Conservation (phyloP, 352 stramenopile species). For the Phytophthora idaei region DNA sequence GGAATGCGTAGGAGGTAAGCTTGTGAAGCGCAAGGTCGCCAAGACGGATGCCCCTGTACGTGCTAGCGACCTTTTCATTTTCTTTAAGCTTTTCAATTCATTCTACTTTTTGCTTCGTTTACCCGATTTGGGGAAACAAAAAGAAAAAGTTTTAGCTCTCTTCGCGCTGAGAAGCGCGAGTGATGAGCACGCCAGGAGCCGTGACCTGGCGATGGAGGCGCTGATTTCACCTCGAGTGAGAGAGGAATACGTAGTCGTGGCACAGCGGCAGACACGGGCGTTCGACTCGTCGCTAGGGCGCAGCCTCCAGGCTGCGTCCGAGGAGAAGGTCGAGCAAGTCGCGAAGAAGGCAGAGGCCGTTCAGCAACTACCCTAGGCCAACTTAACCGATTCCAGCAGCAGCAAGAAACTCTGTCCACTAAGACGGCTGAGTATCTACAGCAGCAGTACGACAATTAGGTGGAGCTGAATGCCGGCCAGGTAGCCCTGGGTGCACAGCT, state of each 20-base stretch:
- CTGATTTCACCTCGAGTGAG: neutral
- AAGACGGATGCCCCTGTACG: too few relatives aligned
- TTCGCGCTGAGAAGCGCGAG: neutral
- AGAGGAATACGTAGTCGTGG: neutral
- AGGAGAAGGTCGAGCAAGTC: neutral
- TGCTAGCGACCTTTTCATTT: too few relatives aligned
- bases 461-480: neutral
- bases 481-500: neutral
- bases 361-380: neutral
- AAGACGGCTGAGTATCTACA: neutral
- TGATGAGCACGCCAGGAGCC: neutral
- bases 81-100: neutral
- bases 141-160: neutral
- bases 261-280: neutral
- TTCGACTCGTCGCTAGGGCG: neutral
- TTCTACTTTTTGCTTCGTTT: neutral
- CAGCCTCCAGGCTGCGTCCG: neutral
- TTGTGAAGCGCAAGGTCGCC: too few relatives aligned
- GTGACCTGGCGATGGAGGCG: neutral
- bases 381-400: neutral
- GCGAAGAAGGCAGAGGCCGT: neutral
- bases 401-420: neutral
- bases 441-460: neutral
- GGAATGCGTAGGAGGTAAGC: too few relatives aligned
- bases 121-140: neutral